Base-by-base conservation (phyloP, 2,329 filamentous ascomycete genomes). In the Calonectria honghensis region DNA sequence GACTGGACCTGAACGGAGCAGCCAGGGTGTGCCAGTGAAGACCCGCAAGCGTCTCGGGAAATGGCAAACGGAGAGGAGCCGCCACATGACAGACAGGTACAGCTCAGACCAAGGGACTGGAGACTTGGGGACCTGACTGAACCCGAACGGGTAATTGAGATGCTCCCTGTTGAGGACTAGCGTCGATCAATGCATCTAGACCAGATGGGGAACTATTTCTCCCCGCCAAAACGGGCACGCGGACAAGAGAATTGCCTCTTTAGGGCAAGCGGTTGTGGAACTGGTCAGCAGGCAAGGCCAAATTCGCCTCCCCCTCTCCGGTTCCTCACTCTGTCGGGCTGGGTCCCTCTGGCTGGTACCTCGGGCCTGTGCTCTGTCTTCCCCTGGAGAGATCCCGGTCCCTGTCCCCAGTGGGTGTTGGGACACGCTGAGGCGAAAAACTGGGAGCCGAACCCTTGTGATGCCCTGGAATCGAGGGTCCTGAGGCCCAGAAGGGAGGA, bases 291-390 rank as follows among this genome's bases (percentile, higher is more conserved):
- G 79, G 79, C 76, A 76, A 66, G 73, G 75, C 70, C 65, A 68
- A 77, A 73, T 80, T 80, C 77, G 79, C 79, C 79, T 77, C 79
- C 79, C 78, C 79, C 79, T 80, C 78, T 80, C 76, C 77, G 39
- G 45, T 63, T 45, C 52, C 61, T 63, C 57, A 41, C 57, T 63
- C 57, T 63, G 18, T 57, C 52, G 31, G 52, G 52, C 67, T 63
- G 61, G 48, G 68, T 70, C 68, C 68, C 29, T 52, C 48, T 65
- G 68, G 68, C 68, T 70, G 72, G 72, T 78, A 79, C 76, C 72
- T 79, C 78, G 76, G 67, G 78, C 77, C 74, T 75, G 78, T 75
- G 79, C 78, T 75, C 54, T 76, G 57, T 73, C 52, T 70, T 80
- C 73, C 77, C 79, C 79, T 79, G 78, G 77, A 78, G 76, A 70